Base-by-base conservation (phyloP, 352 stramenopile species). In the Globisporangium paroecandrum region DNA sequence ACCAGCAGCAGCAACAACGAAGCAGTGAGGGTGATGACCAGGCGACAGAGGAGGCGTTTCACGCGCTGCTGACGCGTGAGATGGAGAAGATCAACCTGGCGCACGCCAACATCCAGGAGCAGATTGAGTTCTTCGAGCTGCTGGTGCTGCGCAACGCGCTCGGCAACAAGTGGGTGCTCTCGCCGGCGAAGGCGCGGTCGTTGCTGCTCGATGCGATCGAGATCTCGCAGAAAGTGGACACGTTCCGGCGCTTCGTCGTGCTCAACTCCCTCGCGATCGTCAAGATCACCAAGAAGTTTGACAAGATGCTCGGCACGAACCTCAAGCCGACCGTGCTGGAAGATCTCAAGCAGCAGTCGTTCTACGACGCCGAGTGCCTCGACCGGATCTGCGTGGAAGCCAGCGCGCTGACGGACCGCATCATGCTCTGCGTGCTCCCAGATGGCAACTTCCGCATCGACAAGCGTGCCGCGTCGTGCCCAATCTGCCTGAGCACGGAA, bases 201-300 rank as follows among this genome's bases (percentile, higher is more conserved):
- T 62, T 91, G 22, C 56, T 94, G 13, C 62, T 89, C 29, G 81
- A 84, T 7, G 82, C 75, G 5, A 73, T 94, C 38, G 77, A 91
- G 56, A 69, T 91, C 32, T 90, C 82, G 25, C 67, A 83, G 47
- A 69, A 80, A 25, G 74, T 94, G 57, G 85, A 94, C 57, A 81
- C 83, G 9, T 89, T 94, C 56, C 83, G 85, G 22, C 80, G 85
- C 64, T 94, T 88, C 66, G 81, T 92, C 58, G 73, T 94, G 57
- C 77, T 94, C 63, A 94, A 94, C 68, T 88, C 77, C 38, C 73
- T 94, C 34, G 85, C 85, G 36, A 76, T 94, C 29, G 82, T 92
- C 62, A 94, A 94, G 67, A 91, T 91, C 69, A 73, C 81, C 66
- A 94, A 94, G 72, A 94, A 94, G 68, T 90, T 91, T 56, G 85